Evolutionary conservation across 2,329 filamentous ascomycete species (phyloP).

Genomic region (Amylocarpus encephaloides): DNA sequence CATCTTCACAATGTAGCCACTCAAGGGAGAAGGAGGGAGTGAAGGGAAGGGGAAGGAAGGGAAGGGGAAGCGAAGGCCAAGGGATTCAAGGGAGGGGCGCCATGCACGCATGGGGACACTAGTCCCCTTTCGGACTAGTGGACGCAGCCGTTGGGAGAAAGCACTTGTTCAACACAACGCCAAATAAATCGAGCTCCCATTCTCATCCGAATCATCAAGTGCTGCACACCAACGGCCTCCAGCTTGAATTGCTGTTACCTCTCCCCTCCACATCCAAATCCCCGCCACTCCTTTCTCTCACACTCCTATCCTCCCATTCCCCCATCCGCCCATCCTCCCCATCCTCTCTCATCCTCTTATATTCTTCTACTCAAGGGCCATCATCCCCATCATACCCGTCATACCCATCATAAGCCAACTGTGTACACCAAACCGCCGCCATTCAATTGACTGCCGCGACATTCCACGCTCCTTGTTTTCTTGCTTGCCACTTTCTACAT

Average conservation of each 20-base stretch:
- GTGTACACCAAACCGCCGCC: no score
- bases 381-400: no score
- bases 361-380: no score
- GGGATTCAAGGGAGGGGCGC: background rate
- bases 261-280: constrained; percentile 2
- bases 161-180: constrained; percentile 3
- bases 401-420: background rate
- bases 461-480: background rate
- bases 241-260: constrained; percentile 1
- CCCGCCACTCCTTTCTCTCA: background rate
- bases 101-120: background rate
- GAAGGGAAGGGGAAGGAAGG: no score
- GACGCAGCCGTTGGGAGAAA: constrained; percentile 3
- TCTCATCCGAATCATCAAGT: background rate
- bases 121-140: background rate
- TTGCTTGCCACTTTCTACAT: constrained; percentile 6
- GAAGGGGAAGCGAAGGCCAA: no score
- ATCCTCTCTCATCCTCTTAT: no score
- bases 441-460: background rate
- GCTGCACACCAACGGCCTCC: background rate
- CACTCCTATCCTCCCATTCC: background rate
- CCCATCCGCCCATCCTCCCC: background rate
- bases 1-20: no score
- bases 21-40: no score
- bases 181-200: no score